phyloP scores from a whole-genome alignment of 1,284 basidiomycete species.

The Cryptococcus sp. region DNA sequence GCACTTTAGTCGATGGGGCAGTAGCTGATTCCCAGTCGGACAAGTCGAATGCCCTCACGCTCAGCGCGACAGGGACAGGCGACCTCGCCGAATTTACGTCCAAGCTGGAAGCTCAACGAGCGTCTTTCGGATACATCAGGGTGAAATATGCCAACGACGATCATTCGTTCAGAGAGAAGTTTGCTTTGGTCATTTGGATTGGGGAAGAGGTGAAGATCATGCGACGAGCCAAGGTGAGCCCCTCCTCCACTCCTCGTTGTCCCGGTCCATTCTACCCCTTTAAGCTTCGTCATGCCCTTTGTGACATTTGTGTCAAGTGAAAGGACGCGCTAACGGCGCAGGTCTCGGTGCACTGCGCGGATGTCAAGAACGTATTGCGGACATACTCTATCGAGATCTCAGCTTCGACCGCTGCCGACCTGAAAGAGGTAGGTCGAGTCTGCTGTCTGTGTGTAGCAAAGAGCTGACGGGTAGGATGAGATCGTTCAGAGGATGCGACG shows the following conservation, averaged over 20 bases:
- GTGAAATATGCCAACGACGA: constrained; percentile 69
- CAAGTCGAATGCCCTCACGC: constrained; percentile 70
- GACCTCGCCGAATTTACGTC: constrained; percentile 70
- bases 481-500: constrained; percentile 34
- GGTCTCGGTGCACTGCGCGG: constrained; percentile 81
- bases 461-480: constrained; percentile 24
- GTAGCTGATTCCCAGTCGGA: too few relatives aligned
- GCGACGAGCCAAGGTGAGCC: constrained; percentile 76
- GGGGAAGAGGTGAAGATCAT: constrained; percentile 77
- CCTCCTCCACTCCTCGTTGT: neutral
- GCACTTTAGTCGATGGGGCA: too few relatives aligned
- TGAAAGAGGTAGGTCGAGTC: constrained; percentile 70
- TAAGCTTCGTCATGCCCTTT: too few relatives aligned
- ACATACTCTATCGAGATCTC: constrained; percentile 80
- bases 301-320: too few relatives aligned
- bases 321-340: constrained; percentile 36
- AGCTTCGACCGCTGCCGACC: constrained; percentile 69
- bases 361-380: constrained; percentile 73
- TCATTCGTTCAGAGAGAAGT: constrained; percentile 78
- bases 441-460: too few relatives aligned
- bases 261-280: too few relatives aligned
- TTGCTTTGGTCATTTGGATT: constrained; percentile 85
- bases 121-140: constrained; percentile 75
- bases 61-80: constrained; percentile 70
- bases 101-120: constrained; percentile 65